Evolutionary conservation across 2,329 filamentous ascomycete species (phyloP), one percentile per base, ranked within the genome.

Genomic region (Coniosporium tulheliwenetii): DNA sequence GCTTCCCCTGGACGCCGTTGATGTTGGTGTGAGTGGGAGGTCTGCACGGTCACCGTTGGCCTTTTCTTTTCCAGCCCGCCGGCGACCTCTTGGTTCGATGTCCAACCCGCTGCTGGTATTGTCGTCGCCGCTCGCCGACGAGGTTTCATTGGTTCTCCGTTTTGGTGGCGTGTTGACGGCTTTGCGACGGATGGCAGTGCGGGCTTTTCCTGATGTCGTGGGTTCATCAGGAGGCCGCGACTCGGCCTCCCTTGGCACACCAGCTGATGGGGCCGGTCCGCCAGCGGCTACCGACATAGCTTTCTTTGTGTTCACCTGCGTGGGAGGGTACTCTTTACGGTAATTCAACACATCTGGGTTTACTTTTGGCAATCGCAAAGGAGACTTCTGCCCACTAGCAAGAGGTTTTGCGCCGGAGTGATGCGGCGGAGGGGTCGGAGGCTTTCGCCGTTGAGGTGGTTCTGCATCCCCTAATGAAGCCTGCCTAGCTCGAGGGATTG

Each of bases 301-400:
- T 32, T 51, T 54, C 31, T 46, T 50, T n/a, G 52, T 44, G 39
- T 52, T 53, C 19, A 45, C 53, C 8, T 57, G 55, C 10, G 56
- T 51, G 31, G 59, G 52, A 3, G 67, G 66, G 46, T 69, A 71
- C 45, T 71, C 68, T 44, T 65, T 69, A 45, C 69, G 60, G 47
- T 71, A 71, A 0, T 62, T 56, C 14, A 63, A 57, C 37, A 58
- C 46, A 13, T 41, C 39, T 9, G 51, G 46, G 19, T 31, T 41
- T 15, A 16, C 42, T 19, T 39, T 41, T 10, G 41, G 30, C 15
- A 40, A 26, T n/a, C 34, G 40, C 8, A 37, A 33, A 14, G 44
- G 45, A 2, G 45, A 45, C 36, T 48, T 15, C 30, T 12, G 32
- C n/a, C 39, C 35, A 19, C 19, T 26, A 26, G 19, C 19, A 26